phyloP scores from a whole-genome alignment of 148 eudicot species.

The Amaranthus palmeri region DNA sequence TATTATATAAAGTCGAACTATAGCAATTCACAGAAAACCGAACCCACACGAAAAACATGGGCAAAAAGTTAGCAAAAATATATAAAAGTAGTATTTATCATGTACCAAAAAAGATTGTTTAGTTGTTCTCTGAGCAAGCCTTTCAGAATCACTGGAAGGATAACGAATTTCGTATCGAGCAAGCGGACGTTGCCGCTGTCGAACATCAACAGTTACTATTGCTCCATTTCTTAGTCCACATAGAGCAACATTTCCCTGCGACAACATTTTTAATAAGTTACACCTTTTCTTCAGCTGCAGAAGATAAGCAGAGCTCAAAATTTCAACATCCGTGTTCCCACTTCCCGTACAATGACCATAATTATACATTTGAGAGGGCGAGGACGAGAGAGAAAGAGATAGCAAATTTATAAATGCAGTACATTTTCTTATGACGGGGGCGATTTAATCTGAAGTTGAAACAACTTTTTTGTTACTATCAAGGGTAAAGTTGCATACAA shows the following conservation, averaged over 20 bases:
- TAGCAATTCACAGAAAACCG: background rate
- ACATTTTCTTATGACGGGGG: too few species aligned
- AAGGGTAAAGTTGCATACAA: too few species aligned
- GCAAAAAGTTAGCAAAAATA: background rate
- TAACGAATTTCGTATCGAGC: conserved; percentile 35
- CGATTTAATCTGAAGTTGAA: too few species aligned
- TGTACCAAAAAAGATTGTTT: conserved; percentile 46
- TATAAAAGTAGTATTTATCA: conserved; percentile 4
- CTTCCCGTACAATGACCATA: too few species aligned
- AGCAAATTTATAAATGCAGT: too few species aligned
- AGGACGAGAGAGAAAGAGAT: background rate
- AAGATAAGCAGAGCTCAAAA: background rate
- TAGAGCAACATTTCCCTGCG: conserved; percentile 48
- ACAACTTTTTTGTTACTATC: too few species aligned
- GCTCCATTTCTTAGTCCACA: conserved; percentile 85
- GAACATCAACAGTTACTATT: conserved; percentile 60
- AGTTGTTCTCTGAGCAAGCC: conserved; percentile 24
- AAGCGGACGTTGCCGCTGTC: conserved; percentile 46
- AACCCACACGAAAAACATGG: background rate
- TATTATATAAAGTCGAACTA: background rate
- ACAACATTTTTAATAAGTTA: conserved; percentile 16
- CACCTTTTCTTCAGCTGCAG: background rate
- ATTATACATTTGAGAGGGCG: too few species aligned
- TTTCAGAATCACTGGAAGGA: conserved; percentile 29
- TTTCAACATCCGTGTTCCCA: too few species aligned